phyloP scores from a whole-genome alignment of 495 filamentous ascomycete species.

The Penicillium macrosclerotiorum region DNA sequence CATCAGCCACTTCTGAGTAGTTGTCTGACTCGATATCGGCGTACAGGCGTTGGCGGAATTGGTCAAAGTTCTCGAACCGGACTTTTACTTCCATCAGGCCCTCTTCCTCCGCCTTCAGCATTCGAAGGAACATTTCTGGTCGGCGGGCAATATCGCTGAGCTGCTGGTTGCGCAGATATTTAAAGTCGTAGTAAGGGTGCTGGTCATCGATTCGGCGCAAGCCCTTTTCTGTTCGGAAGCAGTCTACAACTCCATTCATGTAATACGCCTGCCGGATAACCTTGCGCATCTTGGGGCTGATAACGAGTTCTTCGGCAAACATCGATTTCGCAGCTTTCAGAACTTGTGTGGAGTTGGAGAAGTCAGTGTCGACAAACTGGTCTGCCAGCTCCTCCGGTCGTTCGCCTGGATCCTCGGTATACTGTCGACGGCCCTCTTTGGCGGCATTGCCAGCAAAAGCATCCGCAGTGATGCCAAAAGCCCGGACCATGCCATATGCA shows the following conservation, averaged over 20 bases:
- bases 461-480: constrained; percentile 87
- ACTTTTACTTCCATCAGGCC: constrained; percentile 83
- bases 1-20: constrained; percentile 90
- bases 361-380: constrained; percentile 67
- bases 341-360: constrained; percentile 71
- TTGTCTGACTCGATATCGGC: constrained; percentile 88
- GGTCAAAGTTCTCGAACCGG: constrained; percentile 67
- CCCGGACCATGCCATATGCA: constrained; percentile 78
- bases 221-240: constrained; percentile 88
- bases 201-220: constrained; percentile 92
- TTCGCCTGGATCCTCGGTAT: constrained; percentile 75
- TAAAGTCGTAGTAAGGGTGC: constrained; percentile 96
- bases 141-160: constrained; percentile 74
- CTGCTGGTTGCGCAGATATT: constrained; percentile 87
- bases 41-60: constrained; percentile 71
- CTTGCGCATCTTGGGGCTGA: constrained; percentile 87
- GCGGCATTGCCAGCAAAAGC: constrained; percentile 82
- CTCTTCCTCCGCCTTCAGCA: constrained; percentile 95
- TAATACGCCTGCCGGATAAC: constrained; percentile 81
- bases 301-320: constrained; percentile 86
- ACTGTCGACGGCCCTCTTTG: constrained; percentile 70
- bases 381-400: constrained; percentile 86
- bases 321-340: constrained; percentile 75
- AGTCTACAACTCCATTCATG: constrained; percentile 75
- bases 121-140: constrained; percentile 87